These are phyloP conservation scores for Priceomyces carsonii DNA, from an alignment of 805 yeast species.

Conservation along the genomic window DNA sequence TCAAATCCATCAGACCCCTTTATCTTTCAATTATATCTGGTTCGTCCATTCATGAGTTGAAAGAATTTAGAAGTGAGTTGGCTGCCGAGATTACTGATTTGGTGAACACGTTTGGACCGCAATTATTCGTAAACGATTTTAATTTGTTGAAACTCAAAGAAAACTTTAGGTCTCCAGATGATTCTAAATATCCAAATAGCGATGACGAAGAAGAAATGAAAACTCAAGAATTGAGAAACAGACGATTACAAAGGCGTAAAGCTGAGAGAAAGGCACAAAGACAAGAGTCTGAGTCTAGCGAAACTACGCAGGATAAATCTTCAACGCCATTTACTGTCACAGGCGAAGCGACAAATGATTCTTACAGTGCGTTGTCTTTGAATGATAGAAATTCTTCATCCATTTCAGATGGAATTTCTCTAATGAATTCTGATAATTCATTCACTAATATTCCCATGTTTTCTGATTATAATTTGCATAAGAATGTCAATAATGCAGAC, in stretches of 20 bases:
- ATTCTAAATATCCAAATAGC: conserved; percentile 34
- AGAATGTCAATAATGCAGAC: conserved; percentile 24
- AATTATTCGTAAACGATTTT: conserved; percentile 79
- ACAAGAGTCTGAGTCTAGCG: conserved; percentile 3
- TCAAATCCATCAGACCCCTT: conserved; percentile 80
- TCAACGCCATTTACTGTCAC: too few relatives aligned
- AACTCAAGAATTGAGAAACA: conserved; percentile 46
- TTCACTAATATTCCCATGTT: conserved; percentile 66
- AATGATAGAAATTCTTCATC: conserved; percentile 33
- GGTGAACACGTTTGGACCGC: conserved; percentile 81
- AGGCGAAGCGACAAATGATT: conserved; percentile 11
- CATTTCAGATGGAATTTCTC: conserved; percentile 59
- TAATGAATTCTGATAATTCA: conserved; percentile 62
- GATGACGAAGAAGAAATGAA: conserved; percentile 53
- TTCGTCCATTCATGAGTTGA: conserved; percentile 56
- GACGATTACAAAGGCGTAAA: conserved; percentile 37
- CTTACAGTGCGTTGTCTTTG: conserved; percentile 20
- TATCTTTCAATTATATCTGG: conserved; percentile 65
- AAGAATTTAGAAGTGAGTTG: conserved; percentile 59
- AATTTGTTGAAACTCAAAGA: conserved; percentile 53
- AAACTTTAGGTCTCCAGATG: conserved; percentile 26
- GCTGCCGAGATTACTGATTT: conserved; percentile 74
- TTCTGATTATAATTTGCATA: conserved; percentile 47
- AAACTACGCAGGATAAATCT: conserved; percentile 8
- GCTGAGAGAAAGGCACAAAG: conserved; percentile 13